Conservation (phyloP, 2,329 filamentous ascomycete genomes). For the Penicillium decumbens region DNA sequence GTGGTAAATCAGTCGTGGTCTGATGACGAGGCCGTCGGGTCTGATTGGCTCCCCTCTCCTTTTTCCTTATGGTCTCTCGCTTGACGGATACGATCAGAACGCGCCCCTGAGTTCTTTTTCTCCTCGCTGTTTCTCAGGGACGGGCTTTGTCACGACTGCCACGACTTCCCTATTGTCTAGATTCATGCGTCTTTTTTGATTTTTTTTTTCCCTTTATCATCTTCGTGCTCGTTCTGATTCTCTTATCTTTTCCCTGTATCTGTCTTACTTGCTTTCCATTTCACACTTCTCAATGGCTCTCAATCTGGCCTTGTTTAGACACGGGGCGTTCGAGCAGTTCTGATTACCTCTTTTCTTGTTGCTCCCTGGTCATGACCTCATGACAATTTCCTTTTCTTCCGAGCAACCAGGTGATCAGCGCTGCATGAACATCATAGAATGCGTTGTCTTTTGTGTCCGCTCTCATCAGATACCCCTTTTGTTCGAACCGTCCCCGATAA, state of each 20-base stretch:
- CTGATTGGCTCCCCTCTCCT: conserved; percentile 36
- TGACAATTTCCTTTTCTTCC: conserved; percentile 17
- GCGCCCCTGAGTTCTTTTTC: conserved; percentile 30
- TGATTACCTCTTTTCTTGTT: conserved; percentile 28
- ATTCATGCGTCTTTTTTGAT: conserved; percentile 18
- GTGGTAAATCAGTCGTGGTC: conserved; percentile 47
- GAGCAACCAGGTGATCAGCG: conserved; percentile 33
- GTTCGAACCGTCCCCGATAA: conserved; percentile 36
- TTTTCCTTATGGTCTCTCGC: conserved; percentile 30
- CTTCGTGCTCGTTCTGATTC: conserved; percentile 17
- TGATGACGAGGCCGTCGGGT: conserved; percentile 39
- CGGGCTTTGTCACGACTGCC: conserved; percentile 45
- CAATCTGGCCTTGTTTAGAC: conserved; percentile 33
- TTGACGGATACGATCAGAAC: conserved; percentile 41
- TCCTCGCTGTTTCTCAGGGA: conserved; percentile 30
- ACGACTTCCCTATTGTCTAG: conserved; percentile 38
- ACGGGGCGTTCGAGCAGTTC: conserved; percentile 39
- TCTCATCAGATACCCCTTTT: conserved; percentile 48
- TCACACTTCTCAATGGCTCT: conserved; percentile 27
- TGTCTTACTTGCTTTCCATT: conserved; percentile 25
- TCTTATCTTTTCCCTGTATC: conserved; percentile 22
- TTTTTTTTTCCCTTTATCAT: conserved; percentile 15
- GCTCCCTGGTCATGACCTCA: conserved; percentile 23
- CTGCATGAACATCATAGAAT: conserved; percentile 51
- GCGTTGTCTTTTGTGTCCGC: conserved; percentile 48